phyloP scores from a whole-genome alignment of 2,329 filamentous ascomycete genomes.

The Apiospora hydei region DNA sequence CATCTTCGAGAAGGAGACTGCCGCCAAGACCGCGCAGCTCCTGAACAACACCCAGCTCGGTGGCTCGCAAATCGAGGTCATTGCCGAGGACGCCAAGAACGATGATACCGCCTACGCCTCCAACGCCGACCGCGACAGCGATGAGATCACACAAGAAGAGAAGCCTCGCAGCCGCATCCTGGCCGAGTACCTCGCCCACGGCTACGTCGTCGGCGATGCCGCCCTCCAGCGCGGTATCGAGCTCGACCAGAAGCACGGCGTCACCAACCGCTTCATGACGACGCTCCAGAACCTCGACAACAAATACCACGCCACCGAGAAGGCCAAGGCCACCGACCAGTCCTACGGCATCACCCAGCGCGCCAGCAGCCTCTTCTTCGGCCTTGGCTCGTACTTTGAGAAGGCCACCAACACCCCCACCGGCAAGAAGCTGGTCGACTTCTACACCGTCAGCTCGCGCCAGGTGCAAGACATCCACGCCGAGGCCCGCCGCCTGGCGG shows the following conservation, averaged over 20 bases:
- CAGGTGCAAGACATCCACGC: constrained; percentile 94
- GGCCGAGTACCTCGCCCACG: constrained; percentile 95
- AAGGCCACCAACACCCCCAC: constrained; percentile 88
- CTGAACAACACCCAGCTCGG: constrained; percentile 97
- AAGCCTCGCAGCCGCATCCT: constrained; percentile 94
- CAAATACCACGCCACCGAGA: constrained; percentile 88
- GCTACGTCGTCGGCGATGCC: constrained; percentile 79
- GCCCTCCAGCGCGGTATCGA: constrained; percentile 85
- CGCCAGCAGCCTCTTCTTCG: constrained; percentile 68
- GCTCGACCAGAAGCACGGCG: constrained; percentile 88
- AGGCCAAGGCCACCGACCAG: constrained; percentile 82
- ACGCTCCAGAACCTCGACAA: constrained; percentile 80
- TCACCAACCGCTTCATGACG: constrained; percentile 79
- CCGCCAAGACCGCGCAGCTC: constrained; percentile 94
- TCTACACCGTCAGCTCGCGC: constrained; percentile 85
- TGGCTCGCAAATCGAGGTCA: constrained; percentile 80
- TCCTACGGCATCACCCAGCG: constrained; percentile 83
- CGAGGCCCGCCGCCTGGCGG: constrained; percentile 87
- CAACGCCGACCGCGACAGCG: constrained; percentile 63
- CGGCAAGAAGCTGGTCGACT: constrained; percentile 84
- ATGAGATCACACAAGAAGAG: constrained; percentile 91
- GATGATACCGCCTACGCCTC: constrained; percentile 64
- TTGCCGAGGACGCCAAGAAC: constrained; percentile 70
- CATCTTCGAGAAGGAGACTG: constrained; percentile 95
- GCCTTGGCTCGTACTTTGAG: constrained; percentile 90